A percentile compares a stretch with the other conserved stretches of the same genome.
Evolutionary conservation across 805 yeast genomes (phyloP).

Genomic region (Candida namnaoensis): DNA sequence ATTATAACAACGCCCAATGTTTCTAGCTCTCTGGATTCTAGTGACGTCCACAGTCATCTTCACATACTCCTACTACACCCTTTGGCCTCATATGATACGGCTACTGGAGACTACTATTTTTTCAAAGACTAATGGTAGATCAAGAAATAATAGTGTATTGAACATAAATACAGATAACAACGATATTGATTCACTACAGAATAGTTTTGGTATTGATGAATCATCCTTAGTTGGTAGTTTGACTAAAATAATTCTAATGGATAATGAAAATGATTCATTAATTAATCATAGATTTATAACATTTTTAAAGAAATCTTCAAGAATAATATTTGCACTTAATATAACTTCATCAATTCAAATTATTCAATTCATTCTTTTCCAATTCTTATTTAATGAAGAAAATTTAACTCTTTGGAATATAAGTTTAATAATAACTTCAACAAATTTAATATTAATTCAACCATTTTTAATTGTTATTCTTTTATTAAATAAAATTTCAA

Average conservation of each 20-base stretch:
- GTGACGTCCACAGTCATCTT: background rate
- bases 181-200: too few species aligned
- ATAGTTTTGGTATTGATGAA: background rate
- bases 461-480: slow-evolving; percentile 9
- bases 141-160: background rate
- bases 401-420: background rate
- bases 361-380: slow-evolving; percentile 15
- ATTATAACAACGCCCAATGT: background rate
- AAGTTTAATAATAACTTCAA: background rate
- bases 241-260: background rate
- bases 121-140: background rate
- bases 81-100: background rate
- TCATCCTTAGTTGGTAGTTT: background rate
- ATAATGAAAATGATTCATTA: background rate
- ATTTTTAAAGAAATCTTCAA: slow-evolving; percentile 4
- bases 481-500: slow-evolving; percentile 12
- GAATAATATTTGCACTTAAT: slow-evolving; percentile 12
- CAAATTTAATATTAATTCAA: slow-evolving; percentile 11
- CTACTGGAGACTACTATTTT: background rate
- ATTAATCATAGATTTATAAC: background rate
- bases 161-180: too few species aligned
- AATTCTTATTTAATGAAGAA: slow-evolving; percentile 3
- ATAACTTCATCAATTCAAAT: slow-evolving; percentile 9
- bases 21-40: background rate
- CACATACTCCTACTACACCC: background rate